These are phyloP conservation scores for Pythium biforme DNA, from an alignment of 352 stramenopile species.

Conservation along the genomic window DNA sequence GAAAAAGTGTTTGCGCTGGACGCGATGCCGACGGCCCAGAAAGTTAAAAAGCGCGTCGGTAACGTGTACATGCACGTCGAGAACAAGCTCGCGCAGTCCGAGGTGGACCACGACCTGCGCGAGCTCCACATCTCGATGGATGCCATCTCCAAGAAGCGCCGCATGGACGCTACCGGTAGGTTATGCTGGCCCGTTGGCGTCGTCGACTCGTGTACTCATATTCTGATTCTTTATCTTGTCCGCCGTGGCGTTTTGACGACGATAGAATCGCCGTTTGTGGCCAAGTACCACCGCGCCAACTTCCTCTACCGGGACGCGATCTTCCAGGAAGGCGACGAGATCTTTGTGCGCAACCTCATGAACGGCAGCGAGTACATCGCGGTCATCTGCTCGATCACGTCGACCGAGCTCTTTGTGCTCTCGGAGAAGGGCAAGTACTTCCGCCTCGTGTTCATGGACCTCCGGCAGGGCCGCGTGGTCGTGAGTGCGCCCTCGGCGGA, in stretches of 20 bases:
- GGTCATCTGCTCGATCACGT: constrained; percentile 67
- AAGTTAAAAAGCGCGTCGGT: constrained; percentile 68
- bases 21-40: constrained; percentile 40
- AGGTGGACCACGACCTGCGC: constrained; percentile 71
- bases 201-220: too few relatives aligned
- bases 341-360: constrained; percentile 67
- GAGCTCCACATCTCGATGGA: constrained; percentile 36
- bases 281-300: constrained; percentile 71
- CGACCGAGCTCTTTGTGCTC: constrained; percentile 73
- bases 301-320: constrained; percentile 75
- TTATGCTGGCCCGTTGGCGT: not conserved
- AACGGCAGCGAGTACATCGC: constrained; percentile 59
- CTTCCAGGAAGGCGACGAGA: constrained; percentile 77
- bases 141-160: constrained; percentile 60
- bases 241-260: not conserved
- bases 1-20: constrained; percentile 35
- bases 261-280: constrained; percentile 39
- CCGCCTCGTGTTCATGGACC: constrained; percentile 71
- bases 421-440: constrained; percentile 81
- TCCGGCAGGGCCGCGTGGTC: constrained; percentile 60
- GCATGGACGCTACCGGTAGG: constrained; percentile 41
- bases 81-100: constrained; percentile 64
- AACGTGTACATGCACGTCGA: constrained; percentile 72
- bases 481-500: constrained; percentile 58
- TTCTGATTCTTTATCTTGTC: too few relatives aligned